A percentile compares a stretch with the other conserved stretches of the same genome.
Evolutionary conservation across 2,329 filamentous ascomycete species (phyloP).

Genomic region (Ophiostoma fasciatum): DNA sequence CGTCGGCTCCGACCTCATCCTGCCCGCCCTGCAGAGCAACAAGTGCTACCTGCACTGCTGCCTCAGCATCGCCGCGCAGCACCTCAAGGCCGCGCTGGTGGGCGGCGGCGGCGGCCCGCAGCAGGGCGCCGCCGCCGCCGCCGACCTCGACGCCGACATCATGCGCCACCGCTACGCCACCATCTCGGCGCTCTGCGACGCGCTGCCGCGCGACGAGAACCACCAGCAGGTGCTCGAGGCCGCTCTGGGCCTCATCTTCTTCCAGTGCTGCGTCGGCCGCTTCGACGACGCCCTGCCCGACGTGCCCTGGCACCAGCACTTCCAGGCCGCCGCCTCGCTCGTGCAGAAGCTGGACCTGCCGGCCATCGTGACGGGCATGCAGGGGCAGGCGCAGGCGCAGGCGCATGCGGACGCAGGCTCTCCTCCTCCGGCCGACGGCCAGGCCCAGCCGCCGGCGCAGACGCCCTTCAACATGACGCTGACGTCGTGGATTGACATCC

Average conservation of each 20-base stretch:
- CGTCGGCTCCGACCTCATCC: slow-evolving; percentile 64
- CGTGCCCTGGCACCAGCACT: slow-evolving; percentile 95
- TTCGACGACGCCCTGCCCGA: slow-evolving; percentile 75
- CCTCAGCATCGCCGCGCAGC: slow-evolving; percentile 80
- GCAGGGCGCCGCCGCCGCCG: slow-evolving; percentile 26
- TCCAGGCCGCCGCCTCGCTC: slow-evolving; percentile 75
- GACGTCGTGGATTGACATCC: slow-evolving; percentile 90
- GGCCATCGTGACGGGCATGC: slow-evolving; percentile 32
- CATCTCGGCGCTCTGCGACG: slow-evolving; percentile 71
- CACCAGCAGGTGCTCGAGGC: slow-evolving; percentile 85
- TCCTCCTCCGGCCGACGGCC: neutral
- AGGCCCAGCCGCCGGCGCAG: slow-evolving; percentile 27
- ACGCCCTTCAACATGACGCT: slow-evolving; percentile 92
- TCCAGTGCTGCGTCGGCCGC: slow-evolving; percentile 82
- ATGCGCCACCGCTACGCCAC: slow-evolving; percentile 83
- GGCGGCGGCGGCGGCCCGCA: slow-evolving; percentile 31
- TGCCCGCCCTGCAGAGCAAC: slow-evolving; percentile 81
- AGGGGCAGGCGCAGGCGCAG: neutral
- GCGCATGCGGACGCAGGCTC: slow-evolving; percentile 26
- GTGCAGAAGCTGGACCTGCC: slow-evolving; percentile 76
- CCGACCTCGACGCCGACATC: slow-evolving; percentile 78
- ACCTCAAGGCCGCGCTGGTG: slow-evolving; percentile 76
- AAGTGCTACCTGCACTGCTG: slow-evolving; percentile 92
- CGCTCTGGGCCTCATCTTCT: slow-evolving; percentile 88
- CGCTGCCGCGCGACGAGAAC: slow-evolving; percentile 64